Base-by-base conservation (phyloP, 306 rosid species). In the Rosa multiflora region DNA sequence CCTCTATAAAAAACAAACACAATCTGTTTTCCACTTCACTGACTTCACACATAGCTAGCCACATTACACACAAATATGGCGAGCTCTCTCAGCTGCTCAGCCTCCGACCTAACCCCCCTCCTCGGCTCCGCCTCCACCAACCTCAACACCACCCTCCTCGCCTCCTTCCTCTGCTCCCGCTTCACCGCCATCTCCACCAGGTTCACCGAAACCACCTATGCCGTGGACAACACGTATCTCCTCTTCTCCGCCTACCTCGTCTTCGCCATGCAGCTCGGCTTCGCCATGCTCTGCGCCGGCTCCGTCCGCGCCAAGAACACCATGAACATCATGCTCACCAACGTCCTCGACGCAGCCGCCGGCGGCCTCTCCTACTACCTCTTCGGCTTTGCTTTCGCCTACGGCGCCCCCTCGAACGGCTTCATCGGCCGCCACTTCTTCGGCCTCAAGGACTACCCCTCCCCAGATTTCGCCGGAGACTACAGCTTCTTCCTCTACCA, bases 301-400 rank as follows among this genome's bases (percentile, higher is more conserved):
- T 91, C 97, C 4, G 98, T 91, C 62, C 91, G 97, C 0, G 97
- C 98, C 82, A 93, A 93, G 53, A 93, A 93, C 85, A 91, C 93
- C 74, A 93, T 91, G 97, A 93, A 93, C 89, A 93, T 93, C 85
- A 93, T 91, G 98, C 98, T 93, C 80, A 93, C 97, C 83, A 93
- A 93, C 80, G 94, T 93, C 53, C 93, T 93, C 1, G 98, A 93
- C 46, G 97, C 98, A 0, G 90, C 97, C 0, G 92, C 94, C 12
- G 97, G 97, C 0, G 97, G 87, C 35, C 86, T 91, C 81, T 91
- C 93, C 35, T 91, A 91, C 81, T 91, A 91, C 86, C 93, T 91
- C 62, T 91, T 93, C 23, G 97, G 97, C 39, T 91, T 82, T 14
- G 98, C 98, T 47, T 89, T 93, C 20, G 98, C 98, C 63, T 93